Conservation (phyloP, 192 early-diverging fungal species). For the Chytriomyces confervae region DNA sequence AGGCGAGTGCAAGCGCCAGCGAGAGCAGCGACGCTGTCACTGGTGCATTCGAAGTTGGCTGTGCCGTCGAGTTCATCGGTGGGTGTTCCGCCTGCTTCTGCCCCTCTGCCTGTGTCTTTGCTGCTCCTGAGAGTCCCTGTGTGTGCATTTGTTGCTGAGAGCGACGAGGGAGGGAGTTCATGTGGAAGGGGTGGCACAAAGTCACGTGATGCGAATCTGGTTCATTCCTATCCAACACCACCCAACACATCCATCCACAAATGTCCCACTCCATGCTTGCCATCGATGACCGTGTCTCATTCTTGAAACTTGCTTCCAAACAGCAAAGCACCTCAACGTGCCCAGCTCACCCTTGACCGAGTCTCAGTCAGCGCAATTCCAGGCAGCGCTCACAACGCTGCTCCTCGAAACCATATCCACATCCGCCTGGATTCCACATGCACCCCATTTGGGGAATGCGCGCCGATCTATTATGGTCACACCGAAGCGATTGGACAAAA, state of each 20-base stretch:
- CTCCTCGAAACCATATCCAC: not conserved
- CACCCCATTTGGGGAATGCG: conserved; percentile 20
- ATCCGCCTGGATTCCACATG: conserved; percentile 10
- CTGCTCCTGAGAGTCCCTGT: not conserved
- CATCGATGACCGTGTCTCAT: not conserved
- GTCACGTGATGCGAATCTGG: not conserved
- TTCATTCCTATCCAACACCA: not conserved
- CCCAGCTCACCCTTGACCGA: conserved; percentile 12
- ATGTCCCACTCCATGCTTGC: not conserved
- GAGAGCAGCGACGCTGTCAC: not conserved
- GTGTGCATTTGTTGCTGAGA: not conserved
- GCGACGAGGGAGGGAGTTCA: not conserved
- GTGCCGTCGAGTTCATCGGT: conserved; percentile 31
- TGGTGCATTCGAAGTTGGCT: not conserved
- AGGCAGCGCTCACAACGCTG: not conserved
- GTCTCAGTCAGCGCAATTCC: not conserved
- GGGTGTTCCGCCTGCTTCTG: not conserved
- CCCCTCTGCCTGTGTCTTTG: not conserved
- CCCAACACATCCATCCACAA: not conserved
- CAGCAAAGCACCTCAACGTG: conserved; percentile 22
- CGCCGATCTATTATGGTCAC: conserved; percentile 15
- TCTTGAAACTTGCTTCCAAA: not conserved
- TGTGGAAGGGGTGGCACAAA: not conserved
- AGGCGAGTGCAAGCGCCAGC: not conserved
- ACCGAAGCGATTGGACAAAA: conserved; percentile 24